A percentile compares a stretch with the other conserved stretches of the same genome.
Evolutionary conservation across 306 rosid species (phyloP).

Genomic region (Rubus idaeus): DNA sequence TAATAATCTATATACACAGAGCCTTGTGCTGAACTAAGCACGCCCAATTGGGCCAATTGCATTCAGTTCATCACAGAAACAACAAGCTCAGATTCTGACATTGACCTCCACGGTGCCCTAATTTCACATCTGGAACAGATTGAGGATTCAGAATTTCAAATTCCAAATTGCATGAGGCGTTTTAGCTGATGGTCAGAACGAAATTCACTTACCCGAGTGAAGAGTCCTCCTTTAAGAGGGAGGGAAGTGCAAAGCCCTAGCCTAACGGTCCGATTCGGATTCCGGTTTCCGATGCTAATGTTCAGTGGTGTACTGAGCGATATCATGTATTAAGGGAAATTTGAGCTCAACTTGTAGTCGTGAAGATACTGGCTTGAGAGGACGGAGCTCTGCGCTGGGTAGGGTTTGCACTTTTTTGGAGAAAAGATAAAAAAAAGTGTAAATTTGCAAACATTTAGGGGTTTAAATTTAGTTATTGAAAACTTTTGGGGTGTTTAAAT

Average conservation of each 20-base stretch:
- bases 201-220: not conserved
- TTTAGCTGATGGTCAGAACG: not conserved
- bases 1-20: not conserved
- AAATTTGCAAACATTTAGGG: not conserved
- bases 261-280: not conserved
- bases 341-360: not conserved
- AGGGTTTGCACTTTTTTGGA: not conserved
- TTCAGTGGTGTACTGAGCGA: no score
- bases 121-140: not conserved
- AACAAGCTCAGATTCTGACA: slow-evolving; percentile 4
- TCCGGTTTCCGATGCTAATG: no score
- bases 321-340: not conserved
- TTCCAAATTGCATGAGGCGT: not conserved
- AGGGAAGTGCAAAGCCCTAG: not conserved
- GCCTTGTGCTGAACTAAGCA: not conserved
- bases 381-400: slow-evolving; percentile 1
- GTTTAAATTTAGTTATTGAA: not conserved
- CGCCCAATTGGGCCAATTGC: not conserved
- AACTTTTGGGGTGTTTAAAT: not conserved
- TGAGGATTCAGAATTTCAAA: not conserved
- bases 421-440: not conserved
- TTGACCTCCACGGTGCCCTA: not conserved
- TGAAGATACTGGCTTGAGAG: not conserved
- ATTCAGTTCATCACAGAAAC: slow-evolving; percentile 3
- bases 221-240: not conserved